Conservation (phyloP, 108 stramenopile genomes). For the Hondaea fermentalgiana region DNA sequence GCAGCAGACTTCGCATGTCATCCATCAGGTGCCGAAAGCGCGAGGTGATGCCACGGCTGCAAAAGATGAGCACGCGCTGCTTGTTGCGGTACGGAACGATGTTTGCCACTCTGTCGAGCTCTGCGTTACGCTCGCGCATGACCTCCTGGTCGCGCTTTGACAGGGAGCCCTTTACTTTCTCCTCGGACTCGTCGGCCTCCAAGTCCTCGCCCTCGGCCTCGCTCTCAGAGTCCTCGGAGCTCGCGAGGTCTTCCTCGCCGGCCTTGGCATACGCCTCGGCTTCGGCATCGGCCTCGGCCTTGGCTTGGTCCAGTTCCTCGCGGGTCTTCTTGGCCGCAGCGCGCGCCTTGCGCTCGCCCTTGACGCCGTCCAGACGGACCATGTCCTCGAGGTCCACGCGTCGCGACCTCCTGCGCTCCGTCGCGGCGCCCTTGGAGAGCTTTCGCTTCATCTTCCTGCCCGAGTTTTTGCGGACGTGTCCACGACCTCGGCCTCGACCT, state of each 20-base stretch:
- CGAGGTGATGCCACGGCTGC: conserved; percentile 85
- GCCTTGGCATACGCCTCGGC: too few relatives aligned
- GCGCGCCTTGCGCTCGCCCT: conserved; percentile 14
- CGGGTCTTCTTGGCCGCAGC: conserved; percentile 16
- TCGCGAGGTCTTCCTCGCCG: neutral
- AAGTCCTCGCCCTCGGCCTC: neutral
- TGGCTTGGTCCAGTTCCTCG: neutral
- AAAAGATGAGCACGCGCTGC: conserved; percentile 86
- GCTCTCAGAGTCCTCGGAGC: neutral
- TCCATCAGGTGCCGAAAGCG: conserved; percentile 90
- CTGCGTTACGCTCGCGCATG: neutral
- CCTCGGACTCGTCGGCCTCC: neutral
- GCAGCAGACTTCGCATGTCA: conserved; percentile 82
- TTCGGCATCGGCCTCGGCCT: neutral
- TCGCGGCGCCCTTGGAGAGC: conserved; percentile 23
- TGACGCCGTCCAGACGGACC: conserved; percentile 23
- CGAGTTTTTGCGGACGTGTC: too few relatives aligned
- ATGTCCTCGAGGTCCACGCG: conserved; percentile 20
- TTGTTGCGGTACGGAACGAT: conserved; percentile 53
- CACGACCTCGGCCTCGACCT: too few relatives aligned
- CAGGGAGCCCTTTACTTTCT: neutral
- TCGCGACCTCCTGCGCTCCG: neutral
- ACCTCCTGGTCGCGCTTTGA: neutral
- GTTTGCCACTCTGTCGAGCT: neutral
- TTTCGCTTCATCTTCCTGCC: conserved; percentile 38